phyloP scores from a whole-genome alignment of 169 alveolate species.

The Plasmodium inui region DNA sequence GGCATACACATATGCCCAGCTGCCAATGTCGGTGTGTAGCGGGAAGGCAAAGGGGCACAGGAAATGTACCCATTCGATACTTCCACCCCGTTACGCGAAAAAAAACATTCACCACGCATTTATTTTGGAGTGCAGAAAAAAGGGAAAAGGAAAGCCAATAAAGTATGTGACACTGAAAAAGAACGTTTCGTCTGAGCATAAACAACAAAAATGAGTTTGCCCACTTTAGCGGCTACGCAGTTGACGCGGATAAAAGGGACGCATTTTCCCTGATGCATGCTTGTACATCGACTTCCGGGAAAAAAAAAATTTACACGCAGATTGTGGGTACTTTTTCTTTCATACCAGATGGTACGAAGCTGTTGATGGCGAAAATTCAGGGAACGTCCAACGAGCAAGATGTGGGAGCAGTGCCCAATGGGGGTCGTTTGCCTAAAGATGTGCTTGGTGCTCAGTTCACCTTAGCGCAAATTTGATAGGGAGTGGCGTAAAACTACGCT shows the following conservation, averaged over 20 bases:
- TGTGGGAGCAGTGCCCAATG: neutral
- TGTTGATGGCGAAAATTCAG: neutral
- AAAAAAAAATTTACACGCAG: neutral
- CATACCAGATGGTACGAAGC: neutral
- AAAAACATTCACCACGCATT: neutral
- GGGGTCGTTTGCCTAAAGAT: neutral
- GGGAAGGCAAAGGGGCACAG: neutral
- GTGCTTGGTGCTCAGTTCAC: neutral
- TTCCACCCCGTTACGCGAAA: neutral
- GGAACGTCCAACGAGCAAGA: neutral
- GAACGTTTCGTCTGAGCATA: neutral
- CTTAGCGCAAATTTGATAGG: neutral
- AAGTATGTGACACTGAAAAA: neutral
- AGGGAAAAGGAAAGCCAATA: neutral
- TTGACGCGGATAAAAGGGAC: neutral
- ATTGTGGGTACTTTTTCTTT: neutral
- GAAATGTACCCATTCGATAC: neutral
- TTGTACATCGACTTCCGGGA: neutral
- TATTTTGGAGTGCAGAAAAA: neutral
- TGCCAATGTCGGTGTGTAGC: neutral
- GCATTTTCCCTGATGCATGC: neutral
- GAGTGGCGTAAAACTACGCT: neutral
- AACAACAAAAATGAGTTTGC: neutral
- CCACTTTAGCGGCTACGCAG: neutral
- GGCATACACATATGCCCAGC: neutral